Base-by-base conservation (phyloP, 257 asterid genomes). In the Solanum paucissectum region DNA sequence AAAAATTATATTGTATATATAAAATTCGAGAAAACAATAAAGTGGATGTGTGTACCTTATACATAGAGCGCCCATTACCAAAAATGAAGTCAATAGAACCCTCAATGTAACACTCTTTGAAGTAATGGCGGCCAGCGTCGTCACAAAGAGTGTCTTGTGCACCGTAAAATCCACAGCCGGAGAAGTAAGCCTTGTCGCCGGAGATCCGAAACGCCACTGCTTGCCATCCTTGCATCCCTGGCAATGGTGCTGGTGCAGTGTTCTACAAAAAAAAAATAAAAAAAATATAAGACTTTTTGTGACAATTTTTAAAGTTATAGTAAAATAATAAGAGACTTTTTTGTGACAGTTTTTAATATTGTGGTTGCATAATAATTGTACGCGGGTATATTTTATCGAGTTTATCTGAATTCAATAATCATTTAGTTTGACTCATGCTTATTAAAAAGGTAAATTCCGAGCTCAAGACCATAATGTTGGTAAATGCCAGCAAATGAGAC, bases 41-140 rank as follows among this genome's bases (percentile, higher is more conserved):
- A 4, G 33, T 77, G 1, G 9, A 25, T 46, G 0, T 25, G 3
- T 5, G 12, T 79, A 96, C 99, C 87, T 93, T 96, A 90, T 96
- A 96, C 98, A 96, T 96, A 86, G 99, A 95, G 14, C 98, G 93
- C 11, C 98, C 98, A 32, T 96, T 95, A 89, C 99, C 98, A 69
- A 96, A 96, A 58, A 96, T 95, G 94, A 96, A 96, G 93, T 96
- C 99, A 11, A 96, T 96, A 49, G 99, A 96, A 79, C 99, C 99
- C 87, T 96, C 96, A 71, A 96, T 94, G 90, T 96, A 95, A 60
- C 98, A 96, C 7, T 96, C 95, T 91, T 96, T 96, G 92, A 96
- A 96, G 88, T 95, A 96, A 90, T 96, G 99, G 44, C 98, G 95
- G n/a, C 99, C 99, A 1, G 97, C 94, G 79, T 95, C 99, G 86